phyloP scores from a whole-genome alignment of 2,329 filamentous ascomycete species.

The Neofusicoccum sp. region DNA sequence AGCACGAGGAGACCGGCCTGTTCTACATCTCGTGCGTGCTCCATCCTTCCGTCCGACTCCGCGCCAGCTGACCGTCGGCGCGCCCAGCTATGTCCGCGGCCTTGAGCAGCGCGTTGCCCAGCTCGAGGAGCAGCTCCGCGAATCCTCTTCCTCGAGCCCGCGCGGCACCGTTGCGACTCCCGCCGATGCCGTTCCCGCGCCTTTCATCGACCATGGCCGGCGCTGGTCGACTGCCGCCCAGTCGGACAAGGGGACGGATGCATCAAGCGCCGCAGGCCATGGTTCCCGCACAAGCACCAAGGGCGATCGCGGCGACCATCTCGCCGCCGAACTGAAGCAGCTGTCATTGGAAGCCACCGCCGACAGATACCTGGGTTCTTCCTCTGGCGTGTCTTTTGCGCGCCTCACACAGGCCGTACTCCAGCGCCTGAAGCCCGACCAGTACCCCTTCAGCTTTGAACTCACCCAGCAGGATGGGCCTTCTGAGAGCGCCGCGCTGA shows the following conservation, averaged over 20 bases:
- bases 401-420: constrained; percentile 12
- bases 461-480: not conserved
- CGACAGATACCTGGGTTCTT: constrained; percentile 48
- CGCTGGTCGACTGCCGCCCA: not conserved
- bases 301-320: constrained; percentile 8
- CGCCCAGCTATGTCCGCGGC: constrained; percentile 7
- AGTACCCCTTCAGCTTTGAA: constrained; percentile 25
- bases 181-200: not conserved
- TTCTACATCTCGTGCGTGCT: constrained; percentile 6
- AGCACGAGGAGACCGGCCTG: constrained; percentile 3
- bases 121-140: constrained; percentile 9
- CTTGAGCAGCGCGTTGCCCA: constrained; percentile 5
- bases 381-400: constrained; percentile 50
- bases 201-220: not conserved
- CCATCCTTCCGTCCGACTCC: not conserved
- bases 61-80: not conserved
- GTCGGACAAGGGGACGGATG: not conserved
- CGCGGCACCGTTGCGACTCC: not conserved
- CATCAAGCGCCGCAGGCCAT: not conserved
- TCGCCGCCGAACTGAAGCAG: constrained; percentile 28
- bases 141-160: constrained; percentile 1
- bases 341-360: constrained; percentile 48
- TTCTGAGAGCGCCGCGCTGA: not conserved
- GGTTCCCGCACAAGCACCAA: not conserved
- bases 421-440: constrained; percentile 31